Evolutionary conservation across 129 eudicot genomes (phyloP).

Genomic region (Erigeron canadensis): DNA sequence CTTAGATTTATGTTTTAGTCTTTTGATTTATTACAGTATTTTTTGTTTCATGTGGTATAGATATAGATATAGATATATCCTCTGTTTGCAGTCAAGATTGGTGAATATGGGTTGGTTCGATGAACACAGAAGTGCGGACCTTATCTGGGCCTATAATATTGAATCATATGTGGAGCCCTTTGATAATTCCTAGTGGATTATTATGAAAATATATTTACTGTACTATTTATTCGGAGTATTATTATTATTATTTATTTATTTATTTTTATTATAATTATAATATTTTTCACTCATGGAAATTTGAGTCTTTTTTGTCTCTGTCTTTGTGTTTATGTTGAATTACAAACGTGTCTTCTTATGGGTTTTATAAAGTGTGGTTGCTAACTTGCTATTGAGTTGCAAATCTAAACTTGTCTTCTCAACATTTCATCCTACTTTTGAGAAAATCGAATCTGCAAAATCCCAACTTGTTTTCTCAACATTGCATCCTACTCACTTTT

Average conservation of each 20-base stretch:
- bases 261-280: too few species aligned
- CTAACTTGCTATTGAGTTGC: neutral
- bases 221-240: too few species aligned
- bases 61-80: too few species aligned
- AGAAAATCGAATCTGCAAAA: too few species aligned
- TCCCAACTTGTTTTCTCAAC: too few species aligned
- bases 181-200: too few species aligned
- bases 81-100: slow-evolving; percentile 13
- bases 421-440: too few species aligned
- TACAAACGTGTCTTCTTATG: neutral
- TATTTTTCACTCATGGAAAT: neutral
- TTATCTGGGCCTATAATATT: slow-evolving; percentile 19
- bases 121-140: slow-evolving; percentile 34
- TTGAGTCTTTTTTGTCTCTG: neutral
- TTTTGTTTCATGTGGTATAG: slow-evolving; percentile 2
- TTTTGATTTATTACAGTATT: neutral
- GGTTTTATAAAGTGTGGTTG: neutral
- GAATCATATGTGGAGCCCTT: slow-evolving; percentile 7
- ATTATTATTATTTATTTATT: too few species aligned
- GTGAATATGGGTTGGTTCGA: slow-evolving; percentile 9
- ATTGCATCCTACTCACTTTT: too few species aligned
- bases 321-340: neutral
- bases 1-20: too few species aligned
- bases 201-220: too few species aligned
- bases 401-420: too few species aligned